Evolutionary conservation across 805 yeast species (phyloP), one percentile per base, ranked within the genome.

Genomic region (fission yeast (Schizosaccharomyces pombe)): DNA sequence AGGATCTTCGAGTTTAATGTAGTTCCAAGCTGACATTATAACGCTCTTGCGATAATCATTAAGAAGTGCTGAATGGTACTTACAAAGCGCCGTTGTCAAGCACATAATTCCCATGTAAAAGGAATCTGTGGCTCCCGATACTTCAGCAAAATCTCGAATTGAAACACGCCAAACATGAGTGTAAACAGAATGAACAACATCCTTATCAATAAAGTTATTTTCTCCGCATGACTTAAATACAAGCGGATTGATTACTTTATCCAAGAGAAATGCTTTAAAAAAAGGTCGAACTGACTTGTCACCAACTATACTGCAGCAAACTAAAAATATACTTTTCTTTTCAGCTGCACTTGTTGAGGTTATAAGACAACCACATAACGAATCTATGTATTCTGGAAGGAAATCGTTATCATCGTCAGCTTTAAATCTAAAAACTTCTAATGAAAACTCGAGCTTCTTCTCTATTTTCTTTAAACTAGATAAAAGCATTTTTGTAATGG

Each of bases 1-100:
- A 54, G 79, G 75, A 63, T 91, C 99, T 58, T 87, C 96, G 32
- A 87, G 69, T 60, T 85, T 85, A 62, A 91, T 80, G 61, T 80
- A 83, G 60, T 84, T 83, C 99, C 99, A 91, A 60, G 86, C 82
- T 68, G 86, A 91, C 64, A 85, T 85, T 65, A 91, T 85, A 47
- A 91, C 77, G 60, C 86, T 94, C 62, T 85, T 89, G 47, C 83
- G 72, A 59, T 75, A 72, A 14, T 77, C 81, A 5, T 74, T 68
- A 28, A 85, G 72, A 9, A 72, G 66, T 0, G 68, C 65, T 0
- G 94, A 78, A 1, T 83, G 79, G 66, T 78, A 75, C 62, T 79
- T 79, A 28, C 86, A 75, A 49, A 91, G 67, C 47, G 81, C 67
- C 0, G 95, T 79, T 0, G 97, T 82, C 63, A 86, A 65, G 59